Conservation (phyloP, 192 early-diverging fungal species). For the Coemansia sp. region DNA sequence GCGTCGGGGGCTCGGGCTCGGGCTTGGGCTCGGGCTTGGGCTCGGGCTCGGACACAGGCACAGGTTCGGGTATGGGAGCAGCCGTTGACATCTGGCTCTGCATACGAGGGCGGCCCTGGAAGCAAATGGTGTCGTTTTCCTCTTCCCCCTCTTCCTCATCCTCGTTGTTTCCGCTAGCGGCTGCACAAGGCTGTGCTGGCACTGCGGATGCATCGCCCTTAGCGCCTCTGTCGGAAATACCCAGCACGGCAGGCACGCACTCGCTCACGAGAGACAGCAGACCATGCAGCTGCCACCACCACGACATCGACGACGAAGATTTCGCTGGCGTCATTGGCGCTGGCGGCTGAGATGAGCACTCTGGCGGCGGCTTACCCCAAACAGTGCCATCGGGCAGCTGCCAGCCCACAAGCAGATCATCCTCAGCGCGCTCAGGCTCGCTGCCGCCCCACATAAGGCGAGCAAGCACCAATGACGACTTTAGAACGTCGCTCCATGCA, state of each 20-base stretch:
- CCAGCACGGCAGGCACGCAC: slow-evolving; percentile 27
- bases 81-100: slow-evolving; percentile 9
- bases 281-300: slow-evolving; percentile 35
- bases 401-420: slow-evolving; percentile 41
- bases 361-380: slow-evolving; percentile 19
- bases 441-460: slow-evolving; percentile 27
- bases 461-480: slow-evolving; percentile 13
- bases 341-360: background rate
- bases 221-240: slow-evolving; percentile 5
- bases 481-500: slow-evolving; percentile 14
- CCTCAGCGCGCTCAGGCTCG: slow-evolving; percentile 13
- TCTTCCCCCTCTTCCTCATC: slow-evolving; percentile 17
- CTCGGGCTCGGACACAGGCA: background rate
- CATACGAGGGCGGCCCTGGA: slow-evolving; percentile 31
- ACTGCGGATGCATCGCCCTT: background rate
- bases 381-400: slow-evolving; percentile 47
- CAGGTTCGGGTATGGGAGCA: background rate
- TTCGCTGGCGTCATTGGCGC: background rate
- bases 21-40: too few species aligned
- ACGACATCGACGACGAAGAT: slow-evolving; percentile 3
- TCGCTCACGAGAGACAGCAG: slow-evolving; percentile 24
- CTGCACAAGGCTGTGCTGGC: background rate
- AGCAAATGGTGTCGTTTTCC: slow-evolving; percentile 38
- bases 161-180: background rate
- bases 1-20: background rate